Base-by-base conservation (phyloP, 768 basidiomycete species). In the Pleurotus salmoneostramineus region DNA sequence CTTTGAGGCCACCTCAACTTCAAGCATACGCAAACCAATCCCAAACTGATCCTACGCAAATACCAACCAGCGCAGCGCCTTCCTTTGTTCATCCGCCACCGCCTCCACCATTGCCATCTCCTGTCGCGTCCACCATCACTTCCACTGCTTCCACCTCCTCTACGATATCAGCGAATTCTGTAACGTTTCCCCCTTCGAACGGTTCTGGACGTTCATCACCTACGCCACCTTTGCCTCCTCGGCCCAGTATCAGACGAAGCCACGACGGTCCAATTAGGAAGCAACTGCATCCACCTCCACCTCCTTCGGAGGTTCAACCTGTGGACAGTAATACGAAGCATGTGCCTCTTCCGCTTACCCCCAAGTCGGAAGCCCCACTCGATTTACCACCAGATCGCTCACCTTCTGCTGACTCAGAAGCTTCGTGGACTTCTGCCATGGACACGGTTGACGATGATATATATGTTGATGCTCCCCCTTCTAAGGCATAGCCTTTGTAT, bases 401-500 rank as follows among this genome's bases (percentile, higher is more conserved):
- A 10, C 52, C 52, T 17, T 55, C 52, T n/a, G 52, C 52, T 5
- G 52, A 55, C 42, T 55, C 52, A 14, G 52, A 55, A 4, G 52
- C 15, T 14, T 55, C 52, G n/a, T 55, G 52, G 52, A 55, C 40
- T 37, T 55, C 52, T 14, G 52, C 52, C 11, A 37, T 55, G 14
- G 52, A 55, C 12, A 55, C 36, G 7, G 36, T 31, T 17, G 52
- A 55, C 8, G 52, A 55, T 31, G 52, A 45, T 11, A 45, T 45
- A 15, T 45, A 45, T 17, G 6, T 17, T 45, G 44, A 11, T 45
- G 10, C 44, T 11, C 44, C 44, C 44, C 44, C 37, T 40, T n/a
- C 37, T n/a, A 40, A 17, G 15, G 15, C 15, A 14, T 45, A 14
- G 11, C 15, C 17, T 15, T 45, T 45, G 44, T 17, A 27, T 27